Conservation (phyloP, 176 grass and related monocot genomes). For the Eleusine coracana region DNA sequence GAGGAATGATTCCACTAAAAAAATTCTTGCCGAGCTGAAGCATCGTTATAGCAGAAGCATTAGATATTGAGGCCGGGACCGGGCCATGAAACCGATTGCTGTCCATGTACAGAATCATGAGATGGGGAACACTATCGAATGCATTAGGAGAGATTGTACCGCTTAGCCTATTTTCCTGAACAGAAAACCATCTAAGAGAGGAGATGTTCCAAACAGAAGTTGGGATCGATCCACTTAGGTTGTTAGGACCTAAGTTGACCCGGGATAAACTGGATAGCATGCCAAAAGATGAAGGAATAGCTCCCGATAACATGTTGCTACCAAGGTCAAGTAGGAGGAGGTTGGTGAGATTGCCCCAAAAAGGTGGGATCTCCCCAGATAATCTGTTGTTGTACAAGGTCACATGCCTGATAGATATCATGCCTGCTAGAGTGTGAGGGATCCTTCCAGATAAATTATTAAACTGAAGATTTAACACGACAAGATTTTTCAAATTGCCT, state of each 20-base stretch:
- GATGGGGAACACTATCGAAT: neutral
- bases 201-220: slow-evolving; percentile 42
- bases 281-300: too few relatives aligned
- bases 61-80: slow-evolving; percentile 26
- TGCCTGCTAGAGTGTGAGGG: slow-evolving; percentile 11
- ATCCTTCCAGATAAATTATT: slow-evolving; percentile 30
- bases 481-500: slow-evolving; percentile 26
- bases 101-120: neutral
- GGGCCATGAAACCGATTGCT: slow-evolving; percentile 32
- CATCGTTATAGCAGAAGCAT: slow-evolving; percentile 20
- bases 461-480: neutral
- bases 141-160: slow-evolving; percentile 17
- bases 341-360: too few relatives aligned
- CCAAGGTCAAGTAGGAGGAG: too few relatives aligned
- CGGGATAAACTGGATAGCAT: too few relatives aligned
- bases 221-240: slow-evolving; percentile 26
- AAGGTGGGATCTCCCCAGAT: too few relatives aligned
- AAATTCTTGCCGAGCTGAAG: slow-evolving; percentile 8
- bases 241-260: too few relatives aligned
- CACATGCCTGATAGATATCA: slow-evolving; percentile 4
- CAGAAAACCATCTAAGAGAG: neutral
- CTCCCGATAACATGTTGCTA: too few relatives aligned
- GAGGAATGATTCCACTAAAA: slow-evolving; percentile 39
- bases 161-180: neutral
- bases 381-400: neutral